Conservation (phyloP, 2,329 filamentous ascomycete species). For the Penicillium sp. region DNA sequence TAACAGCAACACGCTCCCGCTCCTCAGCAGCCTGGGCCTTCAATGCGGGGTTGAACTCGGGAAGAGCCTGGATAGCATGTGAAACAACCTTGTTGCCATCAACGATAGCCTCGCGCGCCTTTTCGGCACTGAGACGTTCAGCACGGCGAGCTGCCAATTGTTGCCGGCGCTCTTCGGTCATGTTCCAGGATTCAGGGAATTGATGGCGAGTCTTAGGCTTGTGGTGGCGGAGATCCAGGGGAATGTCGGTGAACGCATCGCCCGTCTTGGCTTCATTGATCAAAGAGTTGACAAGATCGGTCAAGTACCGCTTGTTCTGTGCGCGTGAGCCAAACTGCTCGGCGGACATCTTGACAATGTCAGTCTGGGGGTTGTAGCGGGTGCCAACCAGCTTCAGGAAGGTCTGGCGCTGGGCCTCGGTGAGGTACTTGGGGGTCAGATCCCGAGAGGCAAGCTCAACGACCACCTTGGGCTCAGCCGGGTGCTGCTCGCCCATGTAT, state of each 20-base stretch:
- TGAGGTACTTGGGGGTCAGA: constrained; percentile 57
- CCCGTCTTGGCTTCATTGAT: constrained; percentile 71
- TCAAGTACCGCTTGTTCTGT: constrained; percentile 95
- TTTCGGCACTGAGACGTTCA: constrained; percentile 52
- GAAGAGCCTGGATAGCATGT: constrained; percentile 30
- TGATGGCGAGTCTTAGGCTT: constrained; percentile 60
- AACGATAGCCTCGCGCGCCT: constrained; percentile 56
- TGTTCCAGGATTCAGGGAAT: constrained; percentile 78
- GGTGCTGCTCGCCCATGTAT: constrained; percentile 91
- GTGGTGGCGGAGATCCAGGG: constrained; percentile 83
- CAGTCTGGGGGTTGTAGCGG: constrained; percentile 80
- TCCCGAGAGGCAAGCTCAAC: constrained; percentile 78
- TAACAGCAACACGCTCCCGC: constrained; percentile 26
- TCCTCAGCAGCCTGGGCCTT: constrained; percentile 23
- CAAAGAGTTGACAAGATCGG: constrained; percentile 69
- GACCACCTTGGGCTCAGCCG: constrained; percentile 88
- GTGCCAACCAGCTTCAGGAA: constrained; percentile 80
- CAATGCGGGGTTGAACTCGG: constrained; percentile 31
- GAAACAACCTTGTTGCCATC: constrained; percentile 43
- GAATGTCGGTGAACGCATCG: constrained; percentile 84
- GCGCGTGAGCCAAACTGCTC: constrained; percentile 84
- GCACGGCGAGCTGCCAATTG: constrained; percentile 61
- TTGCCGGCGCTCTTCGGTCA: constrained; percentile 65
- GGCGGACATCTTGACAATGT: constrained; percentile 82
- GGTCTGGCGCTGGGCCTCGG: constrained; percentile 65